Evolutionary conservation across 257 asterid genomes (phyloP).

Genomic region (Capsicum baccatum): DNA sequence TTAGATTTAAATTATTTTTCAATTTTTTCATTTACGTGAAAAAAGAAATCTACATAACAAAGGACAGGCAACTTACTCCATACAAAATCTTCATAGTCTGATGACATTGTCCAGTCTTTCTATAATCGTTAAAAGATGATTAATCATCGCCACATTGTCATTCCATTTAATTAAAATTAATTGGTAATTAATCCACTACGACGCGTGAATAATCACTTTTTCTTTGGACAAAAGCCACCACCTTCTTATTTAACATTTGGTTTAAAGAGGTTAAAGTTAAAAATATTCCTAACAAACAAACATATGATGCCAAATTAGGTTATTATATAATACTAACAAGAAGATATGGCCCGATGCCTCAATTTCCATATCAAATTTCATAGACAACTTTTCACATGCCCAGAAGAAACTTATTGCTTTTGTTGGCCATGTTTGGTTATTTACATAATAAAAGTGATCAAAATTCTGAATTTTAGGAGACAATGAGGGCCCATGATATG

Average conservation of each 20-base stretch:
- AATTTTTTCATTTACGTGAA: background rate
- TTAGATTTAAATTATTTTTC: background rate
- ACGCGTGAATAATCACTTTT: conserved; percentile 28
- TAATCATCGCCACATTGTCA: conserved; percentile 20
- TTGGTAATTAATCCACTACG: background rate
- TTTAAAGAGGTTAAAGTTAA: background rate
- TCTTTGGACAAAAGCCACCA: conserved; percentile 28
- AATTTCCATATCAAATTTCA: conserved; percentile 23
- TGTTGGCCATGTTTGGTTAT: conserved; percentile 39
- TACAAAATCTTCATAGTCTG: conserved; percentile 2
- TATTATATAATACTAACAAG: conserved; percentile 5
- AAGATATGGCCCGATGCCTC: conserved; percentile 25
- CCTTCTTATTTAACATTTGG: conserved; percentile 5
- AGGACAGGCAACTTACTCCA: conserved; percentile 16
- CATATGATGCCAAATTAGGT: conserved; percentile 7
- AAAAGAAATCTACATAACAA: background rate
- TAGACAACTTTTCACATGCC: conserved; percentile 37
- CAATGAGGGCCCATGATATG: conserved; percentile 34
- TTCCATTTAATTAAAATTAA: conserved; percentile 22
- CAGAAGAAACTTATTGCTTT: conserved; percentile 32
- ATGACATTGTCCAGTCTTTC: conserved; percentile 22
- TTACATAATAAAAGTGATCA: conserved; percentile 25
- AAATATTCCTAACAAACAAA: conserved; percentile 1
- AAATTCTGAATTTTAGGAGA: background rate
- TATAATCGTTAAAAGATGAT: background rate